Evolutionary conservation across 257 asterid genomes (phyloP).

Genomic region (Ballota nigra): DNA sequence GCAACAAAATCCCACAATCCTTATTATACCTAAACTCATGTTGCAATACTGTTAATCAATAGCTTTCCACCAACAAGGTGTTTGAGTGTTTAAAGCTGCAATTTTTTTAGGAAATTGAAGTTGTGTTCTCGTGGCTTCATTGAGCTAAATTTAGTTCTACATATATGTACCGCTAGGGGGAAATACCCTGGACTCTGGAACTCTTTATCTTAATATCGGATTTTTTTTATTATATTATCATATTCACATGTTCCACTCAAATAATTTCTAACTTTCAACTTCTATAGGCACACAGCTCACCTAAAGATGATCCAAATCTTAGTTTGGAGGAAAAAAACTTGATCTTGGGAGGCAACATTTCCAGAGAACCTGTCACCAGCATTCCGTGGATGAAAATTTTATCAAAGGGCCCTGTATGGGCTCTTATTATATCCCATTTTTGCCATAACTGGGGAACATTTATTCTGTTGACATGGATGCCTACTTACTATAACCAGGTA

Average conservation of each 20-base stretch:
- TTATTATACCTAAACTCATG: not conserved
- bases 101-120: not conserved
- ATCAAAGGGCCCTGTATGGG: slow-evolving; percentile 97
- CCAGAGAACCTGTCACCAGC: slow-evolving; percentile 70
- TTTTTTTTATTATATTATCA: not conserved
- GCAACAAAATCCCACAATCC: not conserved
- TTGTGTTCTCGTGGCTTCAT: not conserved
- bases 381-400: slow-evolving; percentile 93
- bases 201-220: not conserved
- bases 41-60: not conserved
- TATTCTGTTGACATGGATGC: slow-evolving; percentile 98
- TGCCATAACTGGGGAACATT: slow-evolving; percentile 99
- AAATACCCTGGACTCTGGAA: slow-evolving; percentile 9
- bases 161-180: slow-evolving; percentile 23
- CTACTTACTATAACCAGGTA: slow-evolving; percentile 98
- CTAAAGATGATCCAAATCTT: slow-evolving; percentile 73
- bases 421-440: slow-evolving; percentile 97
- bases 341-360: slow-evolving; percentile 61
- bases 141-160: not conserved
- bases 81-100: not conserved
- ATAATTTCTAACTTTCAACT: slow-evolving; percentile 14
- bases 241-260: not conserved
- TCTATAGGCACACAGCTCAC: slow-evolving; percentile 85
- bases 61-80: not conserved
- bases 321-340: slow-evolving; percentile 63